These are phyloP conservation scores for Saccharomyces pastorianus DNA, from an alignment of 1,139 yeast species.

Conservation along the genomic window DNA sequence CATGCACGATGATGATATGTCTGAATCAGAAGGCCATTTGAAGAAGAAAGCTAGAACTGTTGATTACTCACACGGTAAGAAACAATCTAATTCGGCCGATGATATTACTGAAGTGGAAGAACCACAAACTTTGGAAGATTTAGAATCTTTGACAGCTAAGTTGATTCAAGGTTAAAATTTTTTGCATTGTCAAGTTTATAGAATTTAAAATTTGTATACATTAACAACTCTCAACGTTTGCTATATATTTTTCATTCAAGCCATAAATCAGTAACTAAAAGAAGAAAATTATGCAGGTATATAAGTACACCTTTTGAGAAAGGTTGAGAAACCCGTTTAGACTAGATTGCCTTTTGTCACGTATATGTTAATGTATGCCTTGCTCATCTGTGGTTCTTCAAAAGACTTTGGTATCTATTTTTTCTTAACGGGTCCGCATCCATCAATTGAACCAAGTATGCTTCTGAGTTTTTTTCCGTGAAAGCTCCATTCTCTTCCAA, in stretches of 20 bases:
- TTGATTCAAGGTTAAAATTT: slow-evolving; percentile 34
- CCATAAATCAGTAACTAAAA: neutral
- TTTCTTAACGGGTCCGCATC: slow-evolving; percentile 63
- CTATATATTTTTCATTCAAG: neutral
- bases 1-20: slow-evolving; percentile 35
- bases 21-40: slow-evolving; percentile 39
- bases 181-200: neutral
- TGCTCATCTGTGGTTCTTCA: slow-evolving; percentile 5
- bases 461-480: slow-evolving; percentile 22
- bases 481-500: slow-evolving; percentile 21
- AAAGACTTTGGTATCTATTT: slow-evolving; percentile 46
- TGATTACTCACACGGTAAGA: slow-evolving; percentile 25
- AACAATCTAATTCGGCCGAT: slow-evolving; percentile 17
- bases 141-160: slow-evolving; percentile 80
- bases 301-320: neutral
- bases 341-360: neutral
- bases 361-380: neutral
- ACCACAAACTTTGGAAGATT: slow-evolving; percentile 85
- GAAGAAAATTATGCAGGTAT: neutral
- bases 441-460: slow-evolving; percentile 38
- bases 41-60: slow-evolving; percentile 40
- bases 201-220: neutral
- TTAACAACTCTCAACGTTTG: neutral
- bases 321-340: neutral
- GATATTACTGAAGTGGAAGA: slow-evolving; percentile 65